phyloP scores from a whole-genome alignment of 345 rosid genomes.

The Moricandia arvensis region DNA sequence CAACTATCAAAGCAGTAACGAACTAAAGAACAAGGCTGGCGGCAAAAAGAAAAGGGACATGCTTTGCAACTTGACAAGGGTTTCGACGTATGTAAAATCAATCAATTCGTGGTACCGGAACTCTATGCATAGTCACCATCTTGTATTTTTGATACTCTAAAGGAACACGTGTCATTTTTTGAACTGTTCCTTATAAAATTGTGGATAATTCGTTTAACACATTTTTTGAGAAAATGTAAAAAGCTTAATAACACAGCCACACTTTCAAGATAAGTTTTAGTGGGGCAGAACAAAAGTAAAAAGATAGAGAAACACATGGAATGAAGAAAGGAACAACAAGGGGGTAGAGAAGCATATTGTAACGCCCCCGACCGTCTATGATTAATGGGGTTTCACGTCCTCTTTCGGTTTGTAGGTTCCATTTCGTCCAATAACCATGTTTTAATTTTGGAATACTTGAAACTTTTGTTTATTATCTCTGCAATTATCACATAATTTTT shows the following conservation, averaged over 20 bases:
- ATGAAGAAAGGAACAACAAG: slow-evolving; percentile 4
- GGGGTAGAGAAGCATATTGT: slow-evolving; percentile 11
- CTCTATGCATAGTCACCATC: slow-evolving; percentile 15
- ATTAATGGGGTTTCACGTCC: too few species aligned
- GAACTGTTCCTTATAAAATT: slow-evolving; percentile 13
- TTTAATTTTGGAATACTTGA: too few species aligned
- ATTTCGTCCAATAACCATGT: too few species aligned
- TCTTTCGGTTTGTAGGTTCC: too few species aligned
- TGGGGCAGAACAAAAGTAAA: slow-evolving; percentile 19
- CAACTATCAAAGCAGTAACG: not conserved
- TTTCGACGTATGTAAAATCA: slow-evolving; percentile 17
- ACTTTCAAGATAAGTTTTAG: slow-evolving; percentile 19
- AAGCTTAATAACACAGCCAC: too few species aligned
- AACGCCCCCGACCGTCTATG: too few species aligned
- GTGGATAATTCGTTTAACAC: not conserved
- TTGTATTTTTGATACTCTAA: slow-evolving; percentile 1
- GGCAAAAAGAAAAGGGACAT: not conserved
- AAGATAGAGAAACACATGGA: slow-evolving; percentile 26
- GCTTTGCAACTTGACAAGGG: slow-evolving; percentile 18
- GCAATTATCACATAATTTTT: too few species aligned
- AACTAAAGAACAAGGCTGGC: not conserved
- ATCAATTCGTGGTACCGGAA: slow-evolving; percentile 12
- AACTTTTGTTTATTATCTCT: too few species aligned
- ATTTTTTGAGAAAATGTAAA: not conserved
- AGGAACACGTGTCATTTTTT: slow-evolving; percentile 2